Evolutionary conservation across 2,329 filamentous ascomycete genomes (phyloP), one percentile per base, ranked within the genome.

Genomic region (Pseudogymnoascus sp.): DNA sequence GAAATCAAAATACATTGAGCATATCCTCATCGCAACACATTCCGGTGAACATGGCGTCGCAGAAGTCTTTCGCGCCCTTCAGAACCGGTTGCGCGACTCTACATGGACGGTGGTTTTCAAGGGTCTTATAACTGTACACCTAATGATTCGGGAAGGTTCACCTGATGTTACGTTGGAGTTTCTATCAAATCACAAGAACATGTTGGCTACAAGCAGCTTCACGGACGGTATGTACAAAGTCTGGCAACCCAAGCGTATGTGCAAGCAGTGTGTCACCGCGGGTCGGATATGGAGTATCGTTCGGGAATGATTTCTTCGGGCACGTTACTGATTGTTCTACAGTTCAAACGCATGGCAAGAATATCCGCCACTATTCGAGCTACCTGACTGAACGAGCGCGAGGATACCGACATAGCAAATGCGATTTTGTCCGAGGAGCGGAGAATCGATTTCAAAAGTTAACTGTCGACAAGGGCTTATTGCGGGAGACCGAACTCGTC

Each of bases 61-160:
- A 65, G 95, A 99, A 78, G 90, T 99, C 72, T 97, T 99, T 76
- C 88, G 95, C 65, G 91, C 92, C 43, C 81, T 99, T 62, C 92
- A 96, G 74, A 86, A 91, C 74, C 87, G 95, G 61, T 78, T 99
- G 68, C 88, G 92, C 74, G 95, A 99, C 75, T 93, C 93, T 69
- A 96, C 95, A 81, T 99, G 95, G 95, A 99, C 95, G n/a, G 92
- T 97, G 64, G 93, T 96, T 68, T 96, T 97, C 87, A 99, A 99
- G 80, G 88, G 91, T 70, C 81, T 99, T 69, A 96, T 97, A 71
- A 95, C 96, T 59, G 87, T 96, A 56, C 95, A 99, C 75, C 80
- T 97, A 66, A 97, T 99, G 95, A 95, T 99, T 74, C 86, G 95
- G 69, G 95, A 99, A 78, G 95, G 95, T 62, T 88, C 93, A 67